Conservation (phyloP, 306 rosid genomes). For the Alnus glutinosa region DNA sequence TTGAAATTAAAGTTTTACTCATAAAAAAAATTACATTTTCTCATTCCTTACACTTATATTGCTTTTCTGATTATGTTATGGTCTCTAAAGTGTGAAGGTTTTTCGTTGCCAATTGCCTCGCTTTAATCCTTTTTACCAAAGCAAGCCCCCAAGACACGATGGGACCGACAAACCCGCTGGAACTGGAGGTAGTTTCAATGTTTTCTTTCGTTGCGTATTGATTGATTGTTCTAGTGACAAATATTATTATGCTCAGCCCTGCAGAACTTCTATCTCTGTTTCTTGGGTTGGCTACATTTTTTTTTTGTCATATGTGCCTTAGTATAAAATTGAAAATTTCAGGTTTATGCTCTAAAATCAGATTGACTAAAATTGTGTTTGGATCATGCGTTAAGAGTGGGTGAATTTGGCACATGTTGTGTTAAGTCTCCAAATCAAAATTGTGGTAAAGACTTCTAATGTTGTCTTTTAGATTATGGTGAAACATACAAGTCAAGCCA, state of each 20-base stretch:
- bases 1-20: not conserved
- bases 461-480: not conserved
- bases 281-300: not conserved
- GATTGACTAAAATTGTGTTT: not conserved
- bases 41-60: conserved; percentile 3
- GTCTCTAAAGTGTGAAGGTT: conserved; percentile 79
- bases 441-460: not conserved
- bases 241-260: not conserved
- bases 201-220: not conserved
- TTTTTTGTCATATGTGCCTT: not conserved
- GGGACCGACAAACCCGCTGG: conserved; percentile 47
- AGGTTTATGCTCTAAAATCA: not conserved
- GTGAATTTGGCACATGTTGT: not conserved
- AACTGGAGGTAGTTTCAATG: conserved; percentile 55
- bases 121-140: conserved; percentile 66
- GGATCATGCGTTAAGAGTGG: not conserved
- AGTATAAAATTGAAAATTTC: not conserved
- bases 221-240: not conserved
- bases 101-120: conserved; percentile 73
- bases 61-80: conserved; percentile 30
- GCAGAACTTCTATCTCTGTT: not conserved
- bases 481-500: not conserved
- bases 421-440: not conserved
- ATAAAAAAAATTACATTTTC: conserved; percentile 6
- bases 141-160: conserved; percentile 51